Conservation (phyloP, 73 alveolate species). For the Paramecium sexaurelia region DNA sequence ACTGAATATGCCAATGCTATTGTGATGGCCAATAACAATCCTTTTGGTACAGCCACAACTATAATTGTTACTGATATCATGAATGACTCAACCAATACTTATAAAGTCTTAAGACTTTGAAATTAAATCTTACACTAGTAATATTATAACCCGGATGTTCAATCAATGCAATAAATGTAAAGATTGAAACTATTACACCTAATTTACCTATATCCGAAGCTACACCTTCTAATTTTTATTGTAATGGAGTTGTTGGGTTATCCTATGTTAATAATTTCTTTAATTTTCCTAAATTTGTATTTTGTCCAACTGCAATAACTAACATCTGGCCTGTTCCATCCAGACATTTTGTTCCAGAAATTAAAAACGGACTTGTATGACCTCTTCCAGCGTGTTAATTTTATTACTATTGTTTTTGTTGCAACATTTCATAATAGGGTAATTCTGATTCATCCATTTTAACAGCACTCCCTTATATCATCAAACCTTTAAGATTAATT, state of each 20-base stretch:
- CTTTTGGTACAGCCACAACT: conserved; percentile 98
- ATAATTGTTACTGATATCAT: conserved; percentile 88
- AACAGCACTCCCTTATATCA: conserved; percentile 72
- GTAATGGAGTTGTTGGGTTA: conserved; percentile 86
- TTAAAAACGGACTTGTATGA: conserved; percentile 70
- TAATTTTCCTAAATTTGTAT: conserved; percentile 84
- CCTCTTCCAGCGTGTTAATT: conserved; percentile 70
- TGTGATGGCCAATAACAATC: conserved; percentile 97
- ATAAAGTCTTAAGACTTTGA: conserved; percentile 35
- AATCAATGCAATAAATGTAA: conserved; percentile 81
- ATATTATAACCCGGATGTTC: conserved; percentile 58
- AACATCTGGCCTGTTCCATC: conserved; percentile 88
- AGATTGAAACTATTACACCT: conserved; percentile 83
- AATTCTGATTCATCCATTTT: conserved; percentile 86
- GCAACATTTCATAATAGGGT: background rate
- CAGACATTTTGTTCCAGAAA: conserved; percentile 84
- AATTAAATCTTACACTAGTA: conserved; percentile 10
- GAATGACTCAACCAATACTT: conserved; percentile 79
- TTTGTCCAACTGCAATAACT: conserved; percentile 86
- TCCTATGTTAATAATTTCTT: conserved; percentile 79
- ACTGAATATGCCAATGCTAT: conserved; percentile 96
- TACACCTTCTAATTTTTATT: conserved; percentile 89
- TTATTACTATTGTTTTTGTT: background rate
- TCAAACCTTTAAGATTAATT: background rate
- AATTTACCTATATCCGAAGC: conserved; percentile 91